Evolutionary conservation across 106 monocot genomes (phyloP), one percentile per base, ranked within the genome.

Genomic region (Platanthera guangdongensis): DNA sequence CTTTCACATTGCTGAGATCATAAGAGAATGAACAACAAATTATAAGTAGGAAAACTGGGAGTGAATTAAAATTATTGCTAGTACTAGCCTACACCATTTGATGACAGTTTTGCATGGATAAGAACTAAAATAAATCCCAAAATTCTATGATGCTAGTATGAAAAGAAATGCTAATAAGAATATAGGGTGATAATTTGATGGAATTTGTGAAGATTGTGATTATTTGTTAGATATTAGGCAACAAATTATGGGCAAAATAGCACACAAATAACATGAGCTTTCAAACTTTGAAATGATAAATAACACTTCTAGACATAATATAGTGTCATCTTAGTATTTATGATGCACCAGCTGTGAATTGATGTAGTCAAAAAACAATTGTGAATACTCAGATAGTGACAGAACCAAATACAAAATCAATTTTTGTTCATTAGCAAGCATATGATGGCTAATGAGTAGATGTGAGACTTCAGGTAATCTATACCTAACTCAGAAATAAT

Each of bases 1-100:
- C 80, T 80, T 99, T 99, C 47, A 50, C 78, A 78, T 99, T 99
- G 83, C 96, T 95, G 82, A 25, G 74, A 47, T 63, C 10, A 74
- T 51, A 74, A 51, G 18, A 72, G 48, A 50, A 72, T 11, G 39
- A 25, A 65, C 6, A 65, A 8, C 59, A 60, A 60, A 60, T 60
- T 19, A 21, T 21, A 8, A 65, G 32, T 10, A 39, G 30, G 0
- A n/a, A 65, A 65, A 65, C 65, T 32, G 4, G 25, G 9, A 30
- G 28, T 30, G 25, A 65, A 32, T 32, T 11, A 39, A 30, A 28
- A 65, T 65, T 65, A 25, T 65, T 10, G 30, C 65, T 9, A 16
- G 4, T 0, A 65, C 4, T 3, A 12, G 10, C 13, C 9, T 65
- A 10, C 12, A 65, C n/a, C 32, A 63, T 21, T 63, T 63, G 22